Evolutionary conservation across 345 rosid genomes (phyloP).

Genomic region (Eucalyptus shirleyi): DNA sequence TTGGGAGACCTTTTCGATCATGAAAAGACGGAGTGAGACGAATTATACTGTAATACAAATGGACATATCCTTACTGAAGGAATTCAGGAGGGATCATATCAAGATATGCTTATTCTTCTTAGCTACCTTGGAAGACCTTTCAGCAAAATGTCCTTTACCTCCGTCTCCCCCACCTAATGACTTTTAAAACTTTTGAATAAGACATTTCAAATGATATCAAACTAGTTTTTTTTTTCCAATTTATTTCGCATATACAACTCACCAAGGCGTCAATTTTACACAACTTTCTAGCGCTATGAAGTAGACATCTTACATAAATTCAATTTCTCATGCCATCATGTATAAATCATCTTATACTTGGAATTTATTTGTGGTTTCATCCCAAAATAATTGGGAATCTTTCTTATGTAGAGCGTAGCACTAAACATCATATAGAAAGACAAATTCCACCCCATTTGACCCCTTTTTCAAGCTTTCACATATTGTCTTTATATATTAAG

Average conservation of each 20-base stretch:
- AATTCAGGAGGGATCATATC: too few relatives aligned
- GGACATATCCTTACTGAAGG: too few relatives aligned
- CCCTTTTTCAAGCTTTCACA: neutral
- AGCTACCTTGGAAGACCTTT: too few relatives aligned
- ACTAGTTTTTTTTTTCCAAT: neutral
- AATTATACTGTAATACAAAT: too few relatives aligned
- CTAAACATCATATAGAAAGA: too few relatives aligned
- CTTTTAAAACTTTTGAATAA: neutral
- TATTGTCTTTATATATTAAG: neutral
- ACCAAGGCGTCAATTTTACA: neutral
- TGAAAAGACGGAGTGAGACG: too few relatives aligned
- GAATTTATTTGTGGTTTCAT: neutral
- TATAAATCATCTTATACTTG: neutral
- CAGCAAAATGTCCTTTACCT: too few relatives aligned
- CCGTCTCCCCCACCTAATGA: neutral
- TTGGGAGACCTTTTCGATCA: too few relatives aligned
- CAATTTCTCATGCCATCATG: neutral
- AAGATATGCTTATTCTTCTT: too few relatives aligned
- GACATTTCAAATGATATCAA: too few relatives aligned
- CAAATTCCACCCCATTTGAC: too few relatives aligned
- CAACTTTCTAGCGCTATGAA: neutral
- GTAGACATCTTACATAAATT: neutral
- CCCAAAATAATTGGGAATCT: neutral
- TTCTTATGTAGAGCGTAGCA: neutral
- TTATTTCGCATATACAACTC: neutral